Base-by-base conservation (phyloP, 208 protist genomes). In the Phytomonas sp. region DNA sequence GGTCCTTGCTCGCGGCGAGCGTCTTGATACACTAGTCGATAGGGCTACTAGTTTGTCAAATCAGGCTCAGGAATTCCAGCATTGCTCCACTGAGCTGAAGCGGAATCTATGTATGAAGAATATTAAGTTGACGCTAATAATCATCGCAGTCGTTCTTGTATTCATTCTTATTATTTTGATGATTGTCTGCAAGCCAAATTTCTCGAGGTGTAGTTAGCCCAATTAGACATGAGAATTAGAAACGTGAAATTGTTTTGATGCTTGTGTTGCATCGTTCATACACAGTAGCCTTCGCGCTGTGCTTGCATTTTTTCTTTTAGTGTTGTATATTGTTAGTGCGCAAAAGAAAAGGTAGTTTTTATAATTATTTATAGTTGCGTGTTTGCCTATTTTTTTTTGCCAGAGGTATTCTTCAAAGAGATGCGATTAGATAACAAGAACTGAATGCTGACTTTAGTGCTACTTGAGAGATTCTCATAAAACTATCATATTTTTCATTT, bases 91-190 rank as follows among this genome's bases (percentile, higher is more conserved):
- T 13, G 70, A 96, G 74, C 76, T 97, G 29, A 97, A 97, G 78
- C 83, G 91, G 13, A 95, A 85, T 71, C 69, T 96, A 65, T 97
- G 89, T 74, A 80, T 92, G 82, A 94, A 93, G 72, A 97, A 96
- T 65, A 62, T 94, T 31, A 97, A 97, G 81, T 77, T 97, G 0
- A 92, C 81, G 26, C 69, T 97, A 59, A 89, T 97, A 73, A 93
- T 95, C 75, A 77, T 68, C 34, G 80, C 71, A 15, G 79, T 70
- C 0, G 84, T 95, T 9, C 68, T 81, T 30, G 74, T 95, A 4
- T 66, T 95, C 23, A 85, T 97, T 64, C 51, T 91, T 31, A 91
- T 97, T 66, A 94, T 97, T 79, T 30, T 95, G 30, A 68, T 96
- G 29, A 88, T 94, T 66, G 80, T 56, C 26, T 51, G 40, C 40